These are phyloP conservation scores for Apiotrichum siamense DNA, from an alignment of 1,284 basidiomycete species.

Conservation along the genomic window DNA sequence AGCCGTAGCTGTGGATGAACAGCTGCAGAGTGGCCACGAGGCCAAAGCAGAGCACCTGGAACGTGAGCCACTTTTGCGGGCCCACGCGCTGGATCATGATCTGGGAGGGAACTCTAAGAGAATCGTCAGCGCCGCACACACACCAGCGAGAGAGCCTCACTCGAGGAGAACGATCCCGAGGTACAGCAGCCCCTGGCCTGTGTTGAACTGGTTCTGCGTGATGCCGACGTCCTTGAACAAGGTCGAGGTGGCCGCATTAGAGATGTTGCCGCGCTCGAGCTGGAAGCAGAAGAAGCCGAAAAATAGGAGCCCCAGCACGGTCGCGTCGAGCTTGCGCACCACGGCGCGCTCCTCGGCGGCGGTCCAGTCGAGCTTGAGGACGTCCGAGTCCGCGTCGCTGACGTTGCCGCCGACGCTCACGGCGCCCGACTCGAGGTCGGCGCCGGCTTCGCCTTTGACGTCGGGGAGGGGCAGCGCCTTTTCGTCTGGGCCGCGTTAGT, in stretches of 20 bases:
- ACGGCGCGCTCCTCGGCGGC: constrained; percentile 13
- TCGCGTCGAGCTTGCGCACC: constrained; percentile 25
- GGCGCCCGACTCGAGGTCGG: too few relatives aligned
- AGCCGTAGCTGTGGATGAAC: constrained; percentile 21
- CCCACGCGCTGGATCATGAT: constrained; percentile 27
- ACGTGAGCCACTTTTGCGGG: constrained; percentile 27
- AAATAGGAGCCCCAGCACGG: constrained; percentile 28
- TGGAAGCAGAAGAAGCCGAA: constrained; percentile 39
- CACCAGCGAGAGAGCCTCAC: neutral
- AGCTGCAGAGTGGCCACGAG: constrained; percentile 28
- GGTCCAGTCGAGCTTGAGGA: neutral
- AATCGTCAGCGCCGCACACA: too few relatives aligned
- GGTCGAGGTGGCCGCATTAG: constrained; percentile 4
- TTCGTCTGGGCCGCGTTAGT: too few relatives aligned
- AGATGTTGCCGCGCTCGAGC: constrained; percentile 21
- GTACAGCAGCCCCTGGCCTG: constrained; percentile 32
- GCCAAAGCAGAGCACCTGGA: constrained; percentile 27
- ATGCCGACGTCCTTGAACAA: constrained; percentile 27
- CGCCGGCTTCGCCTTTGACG: too few relatives aligned
- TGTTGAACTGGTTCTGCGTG: constrained; percentile 38
- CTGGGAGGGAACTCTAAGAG: constrained; percentile 30
- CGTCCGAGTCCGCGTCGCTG: too few relatives aligned
- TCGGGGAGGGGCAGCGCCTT: too few relatives aligned
- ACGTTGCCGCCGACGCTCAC: too few relatives aligned
- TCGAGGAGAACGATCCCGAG: constrained; percentile 41